A percentile compares a stretch with the other conserved stretches of the same genome.
Conservation (phyloP, 352 stramenopile genomes). For the Albugo laibachii region DNA sequence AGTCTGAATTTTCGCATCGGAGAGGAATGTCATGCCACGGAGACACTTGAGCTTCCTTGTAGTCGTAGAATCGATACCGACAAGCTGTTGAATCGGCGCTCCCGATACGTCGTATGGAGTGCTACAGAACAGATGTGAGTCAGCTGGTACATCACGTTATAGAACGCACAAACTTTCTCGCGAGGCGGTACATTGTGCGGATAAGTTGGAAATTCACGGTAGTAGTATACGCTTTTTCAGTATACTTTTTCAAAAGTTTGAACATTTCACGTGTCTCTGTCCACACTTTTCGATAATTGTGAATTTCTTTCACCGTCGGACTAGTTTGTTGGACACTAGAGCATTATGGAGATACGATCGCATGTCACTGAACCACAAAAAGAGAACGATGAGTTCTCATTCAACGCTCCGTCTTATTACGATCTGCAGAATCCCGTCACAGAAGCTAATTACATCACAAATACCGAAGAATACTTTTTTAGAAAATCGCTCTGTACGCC, state of each 20-base stretch:
- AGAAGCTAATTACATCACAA: constrained; percentile 65
- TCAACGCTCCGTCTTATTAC: constrained; percentile 68
- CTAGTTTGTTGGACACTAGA: constrained; percentile 20
- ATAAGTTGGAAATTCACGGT: no score
- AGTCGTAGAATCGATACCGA: constrained; percentile 71
- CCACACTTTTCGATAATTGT: no score
- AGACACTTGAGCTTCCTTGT: constrained; percentile 55
- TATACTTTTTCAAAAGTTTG: no score
- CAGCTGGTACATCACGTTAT: no score
- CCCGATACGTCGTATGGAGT: constrained; percentile 41
- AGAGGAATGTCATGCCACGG: constrained; percentile 87
- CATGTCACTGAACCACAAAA: neutral
- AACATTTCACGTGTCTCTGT: no score
- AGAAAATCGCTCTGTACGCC: neutral
- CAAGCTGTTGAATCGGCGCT: constrained; percentile 43
- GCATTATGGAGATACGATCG: constrained; percentile 12
- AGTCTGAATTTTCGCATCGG: constrained; percentile 8
- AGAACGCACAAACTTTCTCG: no score
- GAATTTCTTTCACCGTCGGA: constrained; percentile 4
- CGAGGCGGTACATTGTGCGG: no score
- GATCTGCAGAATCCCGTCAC: constrained; percentile 51
- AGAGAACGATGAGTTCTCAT: constrained; percentile 50
- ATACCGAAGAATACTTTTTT: constrained; percentile 68
- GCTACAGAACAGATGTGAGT: constrained; percentile 11
- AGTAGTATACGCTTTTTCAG: no score